Percentiles rank a stretch among this genome's conserved stretches.
Conservation (phyloP, 208 protist species). For the Acanthamoeba culbertsoni region DNA sequence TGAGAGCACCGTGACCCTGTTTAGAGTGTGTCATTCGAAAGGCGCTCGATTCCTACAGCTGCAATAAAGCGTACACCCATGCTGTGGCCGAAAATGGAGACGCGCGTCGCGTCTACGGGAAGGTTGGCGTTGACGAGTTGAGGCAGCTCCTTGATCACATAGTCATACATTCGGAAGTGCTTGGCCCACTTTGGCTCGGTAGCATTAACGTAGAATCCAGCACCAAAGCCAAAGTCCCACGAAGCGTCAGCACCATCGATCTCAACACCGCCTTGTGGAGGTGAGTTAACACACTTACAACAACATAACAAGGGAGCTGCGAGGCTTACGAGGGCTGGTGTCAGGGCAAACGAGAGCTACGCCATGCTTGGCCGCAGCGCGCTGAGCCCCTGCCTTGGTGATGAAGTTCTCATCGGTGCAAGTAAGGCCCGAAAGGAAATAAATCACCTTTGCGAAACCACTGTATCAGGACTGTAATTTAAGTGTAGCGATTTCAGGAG, state of each 20-base stretch:
- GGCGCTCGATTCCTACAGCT: too few relatives aligned
- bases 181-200: slow-evolving; percentile 75
- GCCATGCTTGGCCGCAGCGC: slow-evolving; percentile 56
- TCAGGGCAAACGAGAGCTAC: slow-evolving; percentile 77
- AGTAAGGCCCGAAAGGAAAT: slow-evolving; percentile 83
- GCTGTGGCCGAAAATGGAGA: slow-evolving; percentile 77
- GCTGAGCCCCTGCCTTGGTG: slow-evolving; percentile 74
- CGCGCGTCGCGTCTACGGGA: slow-evolving; percentile 11
- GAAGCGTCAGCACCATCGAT: slow-evolving; percentile 67
- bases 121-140: slow-evolving; percentile 69
- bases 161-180: slow-evolving; percentile 85
- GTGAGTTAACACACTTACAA: slow-evolving; percentile 2
- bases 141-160: slow-evolving; percentile 82
- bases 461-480: neutral
- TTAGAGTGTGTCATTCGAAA: too few relatives aligned
- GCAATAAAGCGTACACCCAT: slow-evolving; percentile 76
- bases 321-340: slow-evolving; percentile 74
- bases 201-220: slow-evolving; percentile 85
- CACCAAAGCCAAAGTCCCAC: slow-evolving; percentile 82
- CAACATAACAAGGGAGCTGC: neutral
- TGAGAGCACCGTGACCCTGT: slow-evolving; percentile 83
- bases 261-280: slow-evolving; percentile 64
- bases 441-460: slow-evolving; percentile 59
- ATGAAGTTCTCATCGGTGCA: slow-evolving; percentile 88
- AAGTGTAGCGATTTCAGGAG: too few relatives aligned